Evolutionary conservation across 2,329 filamentous ascomycete genomes (phyloP).

Genomic region (Monosporascus sp.): DNA sequence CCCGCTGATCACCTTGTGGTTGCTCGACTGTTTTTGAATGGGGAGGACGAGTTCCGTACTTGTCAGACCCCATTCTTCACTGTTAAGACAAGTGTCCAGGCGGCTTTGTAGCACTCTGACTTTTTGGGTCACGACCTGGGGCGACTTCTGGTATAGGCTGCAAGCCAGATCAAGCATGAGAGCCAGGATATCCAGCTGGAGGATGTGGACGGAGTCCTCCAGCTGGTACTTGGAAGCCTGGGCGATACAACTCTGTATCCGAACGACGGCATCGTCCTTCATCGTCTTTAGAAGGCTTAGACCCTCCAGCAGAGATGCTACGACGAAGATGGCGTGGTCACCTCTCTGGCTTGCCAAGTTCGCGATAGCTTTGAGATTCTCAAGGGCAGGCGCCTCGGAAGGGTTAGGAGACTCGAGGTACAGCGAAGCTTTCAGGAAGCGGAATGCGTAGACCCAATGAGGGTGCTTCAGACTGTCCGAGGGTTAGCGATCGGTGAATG

Average conservation of each 20-base stretch:
- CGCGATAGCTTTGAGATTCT: constrained; percentile 62
- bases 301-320: constrained; percentile 63
- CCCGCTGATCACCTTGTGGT: constrained; percentile 46
- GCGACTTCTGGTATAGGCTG: constrained; percentile 58
- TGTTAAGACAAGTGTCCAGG: constrained; percentile 50
- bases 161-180: constrained; percentile 67
- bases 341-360: constrained; percentile 53
- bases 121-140: constrained; percentile 53
- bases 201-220: constrained; percentile 56
- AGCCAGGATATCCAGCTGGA: constrained; percentile 61
- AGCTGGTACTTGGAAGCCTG: constrained; percentile 67
- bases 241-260: constrained; percentile 69
- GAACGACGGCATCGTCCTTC: constrained; percentile 61
- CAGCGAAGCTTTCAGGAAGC: constrained; percentile 66
- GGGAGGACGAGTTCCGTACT: constrained; percentile 50
- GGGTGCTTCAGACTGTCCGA: constrained; percentile 50
- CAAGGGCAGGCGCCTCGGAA: constrained; percentile 58
- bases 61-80: constrained; percentile 40
- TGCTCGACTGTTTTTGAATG: constrained; percentile 45
- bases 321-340: constrained; percentile 60
- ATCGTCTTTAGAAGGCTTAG: constrained; percentile 61
- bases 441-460: constrained; percentile 73
- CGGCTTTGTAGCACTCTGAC: constrained; percentile 56
- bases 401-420: constrained; percentile 56
- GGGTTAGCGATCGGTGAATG: constrained; percentile 12